Base-by-base conservation (phyloP, 2,329 filamentous ascomycete genomes). In the Aureobasidium sp. region DNA sequence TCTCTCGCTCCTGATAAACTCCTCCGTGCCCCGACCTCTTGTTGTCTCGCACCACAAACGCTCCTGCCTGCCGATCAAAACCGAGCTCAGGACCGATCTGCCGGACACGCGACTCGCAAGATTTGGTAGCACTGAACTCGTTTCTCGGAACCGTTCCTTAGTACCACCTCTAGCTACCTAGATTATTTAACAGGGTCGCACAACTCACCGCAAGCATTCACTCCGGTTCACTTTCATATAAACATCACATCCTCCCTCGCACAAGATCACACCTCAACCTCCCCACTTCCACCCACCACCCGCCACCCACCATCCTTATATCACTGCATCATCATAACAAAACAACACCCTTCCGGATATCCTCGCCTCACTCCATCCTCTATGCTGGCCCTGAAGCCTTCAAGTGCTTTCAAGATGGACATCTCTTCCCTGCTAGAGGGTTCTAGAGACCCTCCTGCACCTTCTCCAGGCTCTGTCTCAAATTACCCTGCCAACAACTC, bases 341-440 rank as follows among this genome's bases (percentile, higher is more conserved):
- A 2, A 37, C 27, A 57, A 16, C 30, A 57, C 36, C 36, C 30
- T n/a, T 9, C 27, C 29, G 21, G 37, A 21, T 21, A 6, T 5
- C 29, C n/a, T 30, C 3, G 9, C 6, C 8, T 21, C 27, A 58
- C 8, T 15, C 10, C 55, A 41, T 59, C 48, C 48, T 61, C 74
- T 76, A 73, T 74, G 75, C 76, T 78, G 73, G 77, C 71, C 63
- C 66, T 57, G 64, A 69, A 64, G 74, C 76, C 73, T 73, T 75
- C 75, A 67, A 67, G 62, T 67, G 81, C 81, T 83, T 84, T 80
- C 85, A 92, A 82, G 84, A 87, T 96, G 91, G 91, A 96, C 92
- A 95, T 96, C 88, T 86, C 89, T 77, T 87, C 88, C 68, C 84
- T 96, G 68, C 84, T 96, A 77, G 90, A 92, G 82, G 54, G 54